Evolutionary conservation across 352 stramenopile genomes (phyloP), one percentile per base, ranked within the genome.

Genomic region (Globisporangium emineosum): DNA sequence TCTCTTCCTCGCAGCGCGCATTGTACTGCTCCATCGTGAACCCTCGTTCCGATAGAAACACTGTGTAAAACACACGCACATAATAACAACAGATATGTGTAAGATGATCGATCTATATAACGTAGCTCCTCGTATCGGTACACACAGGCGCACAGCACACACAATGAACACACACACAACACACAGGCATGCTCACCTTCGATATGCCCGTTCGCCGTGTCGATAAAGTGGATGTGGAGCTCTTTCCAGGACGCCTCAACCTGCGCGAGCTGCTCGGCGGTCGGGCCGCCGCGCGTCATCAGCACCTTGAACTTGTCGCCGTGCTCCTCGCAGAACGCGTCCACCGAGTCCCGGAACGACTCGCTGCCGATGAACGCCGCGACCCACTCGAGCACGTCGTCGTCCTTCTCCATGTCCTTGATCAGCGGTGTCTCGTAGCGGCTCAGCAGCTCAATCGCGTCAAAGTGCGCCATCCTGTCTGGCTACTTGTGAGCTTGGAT

Each of bases 361-460:
- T 93, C 84, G 60, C 80, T 89, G 52, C 84, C 84, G 32, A 93
- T 78, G 59, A 78, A 89, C 21, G 84, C 82, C 0, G 84, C 73
- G 53, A 93, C 84, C 84, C 84, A 93, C 65, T 93, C 84, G 42
- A 93, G 79, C 45, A 93, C 82, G 62, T 93, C 84, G 53, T 93
- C 84, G 33, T 78, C 77, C 40, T 73, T 62, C 69, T 93, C 84
- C 84, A 93, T 93, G 69, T 93, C 84, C 66, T 91, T 90, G 47
- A 93, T 73, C 57, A 90, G 70, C 56, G 84, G 84, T 68, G 83
- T 90, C 74, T 93, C 81, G 62, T 90, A 93, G 63, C 84, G 81
- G 55, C 78, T 76, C 57, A 93, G 70, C 61, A 93, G 68, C 60
- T 93, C 84, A 47, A 93, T 93, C 40, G 84, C 84, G 63, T 93